Evolutionary conservation across 192 early-diverging fungal genomes (phyloP), one percentile per base, ranked within the genome.

Genomic region (Coemansia umbellata): DNA sequence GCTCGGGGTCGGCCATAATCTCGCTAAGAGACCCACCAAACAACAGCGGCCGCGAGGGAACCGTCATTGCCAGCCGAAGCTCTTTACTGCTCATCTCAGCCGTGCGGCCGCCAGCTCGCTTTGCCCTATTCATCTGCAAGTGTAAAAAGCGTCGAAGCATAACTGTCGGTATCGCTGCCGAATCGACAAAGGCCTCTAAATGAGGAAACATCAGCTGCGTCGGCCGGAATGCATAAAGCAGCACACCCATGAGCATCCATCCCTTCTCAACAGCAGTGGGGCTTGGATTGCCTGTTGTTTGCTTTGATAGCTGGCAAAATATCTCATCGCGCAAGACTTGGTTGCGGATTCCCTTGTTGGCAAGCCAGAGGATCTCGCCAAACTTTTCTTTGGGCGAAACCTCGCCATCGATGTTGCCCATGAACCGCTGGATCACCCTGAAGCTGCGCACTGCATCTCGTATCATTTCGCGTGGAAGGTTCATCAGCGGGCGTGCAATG

Each of bases 301-400:
- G 92, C 66, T 94, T 94, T 78, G 89, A 91, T 19, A 95, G 63
- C 80, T 96, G 94, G 33, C 93, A 91, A 56, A 91, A 93, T 39
- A 94, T 89, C 65, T 98, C 95, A 63, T 98, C 95, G 27, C 93
- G 81, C 63, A 98, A 67, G 26, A 82, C 78, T 24, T 83, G 88
- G 31, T 77, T 62, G n/a, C 76, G 63, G 18, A 95, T 85, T 13
- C 92, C 94, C 18, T 74, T 77, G 61, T 88, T 85, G 33, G 92
- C 74, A 26, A 98, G 66, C 59, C 80, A 80, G 50, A 93, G 89
- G 15, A 89, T 84, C 50, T 92, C 85, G 37, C 76, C 62, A 18
- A 70, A 60, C 41, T 39, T 27, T n/a, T 61, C 79, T 62, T 31
- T 78, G 67, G 26, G 40, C 68, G 51, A 22, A 41, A 42, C 54